Base-by-base conservation (phyloP, 768 basidiomycete species). In the Cubamyces lactineus region DNA sequence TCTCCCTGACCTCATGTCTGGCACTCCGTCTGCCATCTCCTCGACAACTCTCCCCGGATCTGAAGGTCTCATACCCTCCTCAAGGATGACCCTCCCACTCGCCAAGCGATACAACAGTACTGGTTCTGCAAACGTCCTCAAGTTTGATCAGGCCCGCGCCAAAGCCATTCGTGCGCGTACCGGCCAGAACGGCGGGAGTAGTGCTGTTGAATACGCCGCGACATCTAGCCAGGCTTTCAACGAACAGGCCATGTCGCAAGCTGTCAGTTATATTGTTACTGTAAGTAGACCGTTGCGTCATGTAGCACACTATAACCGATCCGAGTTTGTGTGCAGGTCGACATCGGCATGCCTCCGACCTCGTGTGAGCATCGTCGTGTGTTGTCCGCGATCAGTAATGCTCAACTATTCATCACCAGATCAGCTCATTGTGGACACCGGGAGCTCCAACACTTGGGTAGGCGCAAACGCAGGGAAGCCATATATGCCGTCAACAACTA, bases 201-300 rank as follows among this genome's bases (percentile, higher is more conserved):
- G 19, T 21, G 24, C n/a, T 21, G n/a, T 56, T 57, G 13, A 12
- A 1, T 40, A 15, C 13, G 38, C 64, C 63, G 34, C 34, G 34
- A 34, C 34, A 11, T 46, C 42, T 11, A 42, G 50, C 4, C 15
- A 43, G 46, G 45, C 16, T n/a, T 45, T 66, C 39, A 28, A 56
- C 16, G 59, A 34, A 6, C 47, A 7, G 3, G 51, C 70, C 4
- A 52, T 66, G 1, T 72, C 73, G 17, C 24, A n/a, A 6, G 48
- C 5, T 1, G 67, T 73, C 8, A n/a, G 26, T 26, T 79, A 77
- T 60, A 65, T 66, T 1, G 72, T 70, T 2, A 54, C 34, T 2
- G 64, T 72, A 23, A n/a, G 63, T 39, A 8, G 12, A 12, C 34
- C 16, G 16, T 47, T 16, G 2, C 30, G 9, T 42, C 45, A 5